Evolutionary conservation across 2,329 filamentous ascomycete species (phyloP).

Genomic region (Drechslera avenae): DNA sequence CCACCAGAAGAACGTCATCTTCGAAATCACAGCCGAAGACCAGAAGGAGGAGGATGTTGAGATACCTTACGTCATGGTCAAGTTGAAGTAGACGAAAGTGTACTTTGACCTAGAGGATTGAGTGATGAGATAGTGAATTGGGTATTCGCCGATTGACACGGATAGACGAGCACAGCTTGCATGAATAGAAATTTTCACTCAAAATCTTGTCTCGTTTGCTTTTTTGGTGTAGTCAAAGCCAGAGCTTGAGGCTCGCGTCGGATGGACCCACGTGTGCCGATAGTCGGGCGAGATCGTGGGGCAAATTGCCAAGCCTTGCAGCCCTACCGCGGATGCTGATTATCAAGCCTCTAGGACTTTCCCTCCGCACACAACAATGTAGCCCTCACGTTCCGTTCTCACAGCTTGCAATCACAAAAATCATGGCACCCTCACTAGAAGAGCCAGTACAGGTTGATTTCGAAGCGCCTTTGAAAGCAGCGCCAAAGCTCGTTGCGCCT

Average conservation of each 20-base stretch:
- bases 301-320: constrained; percentile 32
- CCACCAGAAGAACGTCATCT: constrained; percentile 94
- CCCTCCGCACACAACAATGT: constrained; percentile 28
- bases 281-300: constrained; percentile 30
- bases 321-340: constrained; percentile 37
- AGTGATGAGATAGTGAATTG: background rate
- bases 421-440: constrained; percentile 83
- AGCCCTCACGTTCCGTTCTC: constrained; percentile 16
- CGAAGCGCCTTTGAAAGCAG: constrained; percentile 74
- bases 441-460: constrained; percentile 71
- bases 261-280: constrained; percentile 17
- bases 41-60: constrained; percentile 90
- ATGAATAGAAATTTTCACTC: constrained; percentile 18
- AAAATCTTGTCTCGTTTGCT: background rate
- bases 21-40: constrained; percentile 92
- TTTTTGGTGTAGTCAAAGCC: background rate
- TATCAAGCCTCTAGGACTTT: constrained; percentile 38
- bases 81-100: constrained; percentile 56
- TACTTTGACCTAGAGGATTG: background rate
- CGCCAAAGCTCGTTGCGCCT: constrained; percentile 86
- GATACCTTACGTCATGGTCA: constrained; percentile 94
- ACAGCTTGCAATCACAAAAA: constrained; percentile 8
- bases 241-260: background rate
- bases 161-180: constrained; percentile 28
- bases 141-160: background rate